Conservation (phyloP, 2,329 filamentous ascomycete species). For the Pyrenophora tritici-repentis region DNA sequence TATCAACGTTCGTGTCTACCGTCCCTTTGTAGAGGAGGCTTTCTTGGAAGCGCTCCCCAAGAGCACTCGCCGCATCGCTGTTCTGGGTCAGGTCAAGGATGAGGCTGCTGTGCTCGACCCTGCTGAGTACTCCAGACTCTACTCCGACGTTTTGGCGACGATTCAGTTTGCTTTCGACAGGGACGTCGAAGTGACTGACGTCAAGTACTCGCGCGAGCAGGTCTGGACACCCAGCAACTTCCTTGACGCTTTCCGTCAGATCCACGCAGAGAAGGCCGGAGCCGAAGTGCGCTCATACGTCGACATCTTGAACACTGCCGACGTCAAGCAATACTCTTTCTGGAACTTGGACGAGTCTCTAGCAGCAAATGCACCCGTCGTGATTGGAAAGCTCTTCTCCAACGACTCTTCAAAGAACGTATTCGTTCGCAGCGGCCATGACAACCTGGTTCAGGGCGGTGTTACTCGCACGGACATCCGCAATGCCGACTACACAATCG, state of each 20-base stretch:
- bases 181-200: conserved; percentile 71
- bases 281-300: conserved; percentile 53
- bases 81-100: conserved; percentile 85
- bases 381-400: conserved; percentile 64
- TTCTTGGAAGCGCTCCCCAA: conserved; percentile 82
- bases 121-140: conserved; percentile 81
- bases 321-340: conserved; percentile 84
- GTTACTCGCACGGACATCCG: conserved; percentile 83
- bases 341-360: conserved; percentile 84
- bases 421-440: conserved; percentile 62
- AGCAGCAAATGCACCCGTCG: conserved; percentile 67
- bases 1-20: conserved; percentile 89
- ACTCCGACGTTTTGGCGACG: conserved; percentile 86
- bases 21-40: conserved; percentile 92
- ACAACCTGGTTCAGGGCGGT: conserved; percentile 74
- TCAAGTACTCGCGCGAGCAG: conserved; percentile 84
- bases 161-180: conserved; percentile 69
- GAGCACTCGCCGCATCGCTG: conserved; percentile 75
- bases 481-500: conserved; percentile 78
- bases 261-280: conserved; percentile 49
- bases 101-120: conserved; percentile 74
- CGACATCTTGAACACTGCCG: conserved; percentile 58
- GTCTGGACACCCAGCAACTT: conserved; percentile 65
- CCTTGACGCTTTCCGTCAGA: conserved; percentile 54
- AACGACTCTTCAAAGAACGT: conserved; percentile 66